Evolutionary conservation across 2,329 filamentous ascomycete genomes (phyloP), one percentile per base, ranked within the genome.

Genomic region (Eutypa lata): DNA sequence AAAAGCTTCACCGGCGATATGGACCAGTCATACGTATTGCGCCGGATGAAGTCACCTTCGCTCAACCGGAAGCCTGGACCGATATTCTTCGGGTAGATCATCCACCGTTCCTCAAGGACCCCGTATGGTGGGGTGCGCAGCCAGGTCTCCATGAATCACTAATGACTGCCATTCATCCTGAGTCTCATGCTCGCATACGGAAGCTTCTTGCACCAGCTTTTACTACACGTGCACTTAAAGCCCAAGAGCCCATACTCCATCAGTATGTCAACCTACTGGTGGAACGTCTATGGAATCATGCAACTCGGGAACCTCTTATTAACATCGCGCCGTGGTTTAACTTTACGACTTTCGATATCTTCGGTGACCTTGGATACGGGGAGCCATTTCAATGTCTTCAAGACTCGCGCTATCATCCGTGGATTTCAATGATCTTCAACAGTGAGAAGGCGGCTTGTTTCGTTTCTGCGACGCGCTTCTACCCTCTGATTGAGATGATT

Each of bases 261-360:
- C 48, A 33, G 7, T 66, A 71, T 38, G 57, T 64, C 14, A 54
- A 67, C 31, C 55, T 65, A 6, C 55, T 70, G 14, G 51, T 64
- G 21, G 53, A 63, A 10, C 33, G 60, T 6, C 22, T 66, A 24
- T 38, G 46, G 37, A 56, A 65, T 14, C 8, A 21, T 13, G 18
- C 18, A 18, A 21, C 5, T 6, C 2, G 38, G 3, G 46, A 26
- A 10, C 37, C 49, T 10, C 49, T 48, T 14, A 16, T 65, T 43
- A 49, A 62, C n/a, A 52, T 65, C 7, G 52, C 22, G 0, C 55
- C 53, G 31, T 64, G 53, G 61, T 61, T 62, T 50, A 62, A 67
- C 46, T 67, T 71, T 54, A 64, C 63, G 0, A 71, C 72, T 0
- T 74, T 76, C 55, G 69, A 72, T 46, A 62, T 72, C 19, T 65